A percentile compares a stretch with the other conserved stretches of the same genome.
phyloP scores from a whole-genome alignment of 2,329 filamentous ascomycete genomes.

The Scedosporium boydii region DNA sequence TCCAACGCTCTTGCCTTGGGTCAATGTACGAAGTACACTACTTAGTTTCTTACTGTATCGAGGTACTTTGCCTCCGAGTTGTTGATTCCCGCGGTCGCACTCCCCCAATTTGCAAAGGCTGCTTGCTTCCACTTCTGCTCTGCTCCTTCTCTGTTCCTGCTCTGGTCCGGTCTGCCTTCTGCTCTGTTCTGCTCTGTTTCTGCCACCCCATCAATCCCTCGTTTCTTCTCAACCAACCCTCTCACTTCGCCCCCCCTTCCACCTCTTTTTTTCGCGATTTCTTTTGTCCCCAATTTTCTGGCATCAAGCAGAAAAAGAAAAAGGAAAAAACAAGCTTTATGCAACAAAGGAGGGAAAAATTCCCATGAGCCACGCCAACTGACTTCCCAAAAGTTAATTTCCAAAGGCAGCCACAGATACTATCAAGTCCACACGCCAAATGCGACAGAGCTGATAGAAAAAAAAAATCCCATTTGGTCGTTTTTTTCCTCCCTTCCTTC shows the following conservation, averaged over 20 bases:
- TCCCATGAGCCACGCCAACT: background rate
- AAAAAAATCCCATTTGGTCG: background rate
- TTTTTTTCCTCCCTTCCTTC: background rate
- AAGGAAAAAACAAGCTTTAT: background rate
- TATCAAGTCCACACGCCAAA: background rate
- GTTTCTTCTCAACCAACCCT: background rate
- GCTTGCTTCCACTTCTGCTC: too few relatives aligned
- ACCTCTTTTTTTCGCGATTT: slow-evolving; percentile 1
- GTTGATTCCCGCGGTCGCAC: too few relatives aligned
- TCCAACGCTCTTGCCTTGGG: background rate
- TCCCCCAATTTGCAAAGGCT: too few relatives aligned
- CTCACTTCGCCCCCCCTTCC: background rate
- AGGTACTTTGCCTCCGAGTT: too few relatives aligned
- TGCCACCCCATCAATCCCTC: background rate
- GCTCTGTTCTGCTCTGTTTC: too few relatives aligned
- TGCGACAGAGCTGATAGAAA: background rate
- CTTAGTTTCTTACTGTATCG: too few relatives aligned
- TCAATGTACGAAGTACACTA: background rate
- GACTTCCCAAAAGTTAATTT: background rate
- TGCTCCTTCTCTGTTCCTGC: too few relatives aligned
- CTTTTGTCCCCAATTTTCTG: slow-evolving; percentile 5
- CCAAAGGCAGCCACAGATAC: background rate
- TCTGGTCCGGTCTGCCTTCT: background rate
- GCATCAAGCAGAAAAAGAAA: background rate
- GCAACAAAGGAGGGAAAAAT: background rate